phyloP scores from a whole-genome alignment of 805 yeast genomes.

The Babjeviella inositovora region DNA sequence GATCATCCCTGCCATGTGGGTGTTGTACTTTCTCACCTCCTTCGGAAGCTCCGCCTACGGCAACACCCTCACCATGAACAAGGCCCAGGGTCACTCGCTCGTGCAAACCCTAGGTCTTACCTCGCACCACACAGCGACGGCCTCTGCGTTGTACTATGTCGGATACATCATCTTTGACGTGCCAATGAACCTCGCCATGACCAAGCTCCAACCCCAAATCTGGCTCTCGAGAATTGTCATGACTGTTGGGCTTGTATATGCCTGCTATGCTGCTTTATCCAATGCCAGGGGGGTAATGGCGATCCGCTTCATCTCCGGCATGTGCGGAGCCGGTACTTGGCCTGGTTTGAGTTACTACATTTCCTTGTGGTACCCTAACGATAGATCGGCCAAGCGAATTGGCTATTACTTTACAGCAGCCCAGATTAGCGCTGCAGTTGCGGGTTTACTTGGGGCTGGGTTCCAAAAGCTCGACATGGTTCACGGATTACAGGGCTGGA shows the following conservation, averaged over 20 bases:
- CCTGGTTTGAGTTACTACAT: constrained; percentile 80
- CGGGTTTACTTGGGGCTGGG: constrained; percentile 78
- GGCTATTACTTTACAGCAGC: constrained; percentile 90
- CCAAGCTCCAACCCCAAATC: constrained; percentile 67
- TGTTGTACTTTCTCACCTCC: constrained; percentile 61
- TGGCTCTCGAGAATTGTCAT: constrained; percentile 73
- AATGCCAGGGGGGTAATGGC: constrained; percentile 51
- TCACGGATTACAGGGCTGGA: constrained; percentile 67
- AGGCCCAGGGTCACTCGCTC: constrained; percentile 42
- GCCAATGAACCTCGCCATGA: constrained; percentile 79
- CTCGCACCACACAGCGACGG: constrained; percentile 47
- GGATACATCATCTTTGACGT: constrained; percentile 76
- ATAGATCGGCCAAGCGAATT: constrained; percentile 59
- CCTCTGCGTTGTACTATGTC: constrained; percentile 69
- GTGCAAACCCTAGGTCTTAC: constrained; percentile 30
- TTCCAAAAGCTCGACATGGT: constrained; percentile 69
- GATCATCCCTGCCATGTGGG: constrained; percentile 75
- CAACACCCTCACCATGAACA: constrained; percentile 67
- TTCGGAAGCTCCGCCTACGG: constrained; percentile 71
- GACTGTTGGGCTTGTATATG: constrained; percentile 61
- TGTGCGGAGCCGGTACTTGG: constrained; percentile 81
- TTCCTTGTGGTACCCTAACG: constrained; percentile 73
- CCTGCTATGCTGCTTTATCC: constrained; percentile 53
- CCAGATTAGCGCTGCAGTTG: constrained; percentile 75
- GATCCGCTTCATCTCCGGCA: constrained; percentile 53